These are phyloP conservation scores for Candida silvicultrix DNA, from an alignment of 805 yeast species.

Conservation along the genomic window DNA sequence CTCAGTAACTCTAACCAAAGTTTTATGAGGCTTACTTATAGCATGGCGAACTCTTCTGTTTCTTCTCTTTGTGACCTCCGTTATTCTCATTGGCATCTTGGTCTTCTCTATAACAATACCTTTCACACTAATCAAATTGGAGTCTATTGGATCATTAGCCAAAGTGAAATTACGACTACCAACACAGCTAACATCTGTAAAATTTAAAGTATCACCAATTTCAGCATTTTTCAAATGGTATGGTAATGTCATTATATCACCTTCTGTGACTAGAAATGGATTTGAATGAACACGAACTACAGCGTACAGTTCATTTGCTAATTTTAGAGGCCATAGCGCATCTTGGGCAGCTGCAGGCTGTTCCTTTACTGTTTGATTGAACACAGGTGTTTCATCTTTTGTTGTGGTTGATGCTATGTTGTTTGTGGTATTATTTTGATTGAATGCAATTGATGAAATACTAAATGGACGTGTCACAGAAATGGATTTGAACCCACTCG, in stretches of 20 bases:
- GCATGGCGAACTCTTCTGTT: slow-evolving; percentile 67
- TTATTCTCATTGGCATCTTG: slow-evolving; percentile 65
- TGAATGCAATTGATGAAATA: slow-evolving; percentile 4
- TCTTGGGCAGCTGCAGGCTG: slow-evolving; percentile 33
- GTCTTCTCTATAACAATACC: slow-evolving; percentile 88
- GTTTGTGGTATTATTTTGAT: slow-evolving; percentile 1
- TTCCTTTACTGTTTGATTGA: slow-evolving; percentile 23
- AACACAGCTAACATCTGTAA: slow-evolving; percentile 70
- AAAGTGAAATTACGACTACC: slow-evolving; percentile 83
- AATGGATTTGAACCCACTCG: background rate
- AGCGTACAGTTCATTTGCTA: slow-evolving; percentile 72
- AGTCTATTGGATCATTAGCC: slow-evolving; percentile 48
- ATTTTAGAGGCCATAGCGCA: slow-evolving; percentile 35
- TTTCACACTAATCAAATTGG: slow-evolving; percentile 48
- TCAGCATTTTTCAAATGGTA: slow-evolving; percentile 68
- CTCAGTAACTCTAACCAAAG: slow-evolving; percentile 73
- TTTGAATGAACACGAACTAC: slow-evolving; percentile 74
- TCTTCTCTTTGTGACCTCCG: slow-evolving; percentile 75
- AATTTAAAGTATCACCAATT: slow-evolving; percentile 75
- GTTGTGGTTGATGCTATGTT: background rate
- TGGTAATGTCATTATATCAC: slow-evolving; percentile 80
- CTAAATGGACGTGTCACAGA: slow-evolving; percentile 6
- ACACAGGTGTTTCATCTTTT: too few relatives aligned
- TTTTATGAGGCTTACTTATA: slow-evolving; percentile 62
- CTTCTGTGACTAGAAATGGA: slow-evolving; percentile 84